Evolutionary conservation across 2,329 filamentous ascomycete species (phyloP), one percentile per base, ranked within the genome.

Genomic region (Domatiomyces globalis): DNA sequence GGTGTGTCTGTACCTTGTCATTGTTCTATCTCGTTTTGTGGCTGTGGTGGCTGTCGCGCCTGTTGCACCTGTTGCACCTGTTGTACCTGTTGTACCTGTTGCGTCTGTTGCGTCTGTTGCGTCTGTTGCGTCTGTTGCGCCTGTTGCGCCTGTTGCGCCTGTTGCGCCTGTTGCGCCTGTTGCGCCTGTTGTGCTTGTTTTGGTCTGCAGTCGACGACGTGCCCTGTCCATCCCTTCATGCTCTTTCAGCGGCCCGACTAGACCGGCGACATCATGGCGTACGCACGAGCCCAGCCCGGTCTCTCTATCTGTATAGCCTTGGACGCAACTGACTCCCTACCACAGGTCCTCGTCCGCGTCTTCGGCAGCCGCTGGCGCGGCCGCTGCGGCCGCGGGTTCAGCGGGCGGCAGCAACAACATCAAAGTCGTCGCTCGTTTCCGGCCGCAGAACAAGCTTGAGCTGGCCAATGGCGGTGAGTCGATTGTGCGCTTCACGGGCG

Each of bases 361-460:
- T 2, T 4, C 33, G 33, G 15, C 33, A 5, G 33, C 10, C 33
- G 15, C 4, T 45, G 66, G 61, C 57, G 62, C 59, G 53, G 58
- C 60, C 47, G 66, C 62, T 56, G 61, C 59, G 53, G 58, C 60
- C 49, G 58, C 61, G 48, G 60, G 57, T 49, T 58, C 62, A 46
- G 62, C 60, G 48, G 62, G 62, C 54, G 62, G 73, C 63, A 76
- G 75, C 59, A 75, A 73, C 33, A 39, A 39, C 33, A 39, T 39
- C 33, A 39, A 39, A 86, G 92, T 98, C 68, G 89, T 98, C 69
- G 90, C 90, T 75, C 87, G 92, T 65, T 98, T 98, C 73, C 82
- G 92, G 66, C 92, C 92, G 63, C 90, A 95, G 73, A 98, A 98
- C 76, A 87, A 87, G 73, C 72, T 92, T 69, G 92, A 98, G 75